Conservation (phyloP, 2,329 filamentous ascomycete species). For the Cladorrhinum sp. region DNA sequence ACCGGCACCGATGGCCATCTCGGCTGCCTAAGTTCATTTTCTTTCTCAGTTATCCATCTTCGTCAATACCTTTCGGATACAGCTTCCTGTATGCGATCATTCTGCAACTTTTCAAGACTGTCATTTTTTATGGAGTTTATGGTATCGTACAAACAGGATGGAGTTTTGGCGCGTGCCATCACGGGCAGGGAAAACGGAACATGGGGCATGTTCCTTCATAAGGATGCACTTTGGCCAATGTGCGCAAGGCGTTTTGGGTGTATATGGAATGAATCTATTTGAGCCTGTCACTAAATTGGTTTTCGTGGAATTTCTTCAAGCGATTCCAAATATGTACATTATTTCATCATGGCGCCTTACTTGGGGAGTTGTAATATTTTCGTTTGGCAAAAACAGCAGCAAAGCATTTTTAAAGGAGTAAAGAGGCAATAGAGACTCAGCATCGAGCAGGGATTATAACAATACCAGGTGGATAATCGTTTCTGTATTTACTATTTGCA, state of each 20-base stretch:
- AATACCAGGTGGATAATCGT: neutral
- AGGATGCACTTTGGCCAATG: neutral
- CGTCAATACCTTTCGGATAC: neutral
- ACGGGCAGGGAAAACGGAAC: neutral
- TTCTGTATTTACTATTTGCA: too few species aligned
- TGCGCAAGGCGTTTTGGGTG: slow-evolving; percentile 6
- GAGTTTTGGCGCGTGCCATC: neutral
- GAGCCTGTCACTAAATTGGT: neutral
- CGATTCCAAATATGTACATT: neutral
- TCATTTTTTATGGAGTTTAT: neutral
- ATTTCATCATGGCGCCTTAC: neutral
- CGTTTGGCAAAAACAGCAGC: too few species aligned
- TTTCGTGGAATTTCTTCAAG: neutral
- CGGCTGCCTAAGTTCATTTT: slow-evolving; percentile 15
- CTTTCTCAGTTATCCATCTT: neutral
- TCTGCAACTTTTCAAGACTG: neutral
- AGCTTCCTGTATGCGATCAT: neutral
- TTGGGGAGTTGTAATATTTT: neutral
- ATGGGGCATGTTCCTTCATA: neutral
- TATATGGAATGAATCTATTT: neutral
- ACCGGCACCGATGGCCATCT: slow-evolving; percentile 35
- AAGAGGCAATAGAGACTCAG: neutral
- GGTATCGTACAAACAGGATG: neutral
- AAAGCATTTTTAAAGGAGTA: neutral
- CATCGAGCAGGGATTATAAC: neutral